Evolutionary conservation across 1,284 basidiomycete species (phyloP), one percentile per base, ranked within the genome.

Genomic region (Moesziomyces globuligerus): DNA sequence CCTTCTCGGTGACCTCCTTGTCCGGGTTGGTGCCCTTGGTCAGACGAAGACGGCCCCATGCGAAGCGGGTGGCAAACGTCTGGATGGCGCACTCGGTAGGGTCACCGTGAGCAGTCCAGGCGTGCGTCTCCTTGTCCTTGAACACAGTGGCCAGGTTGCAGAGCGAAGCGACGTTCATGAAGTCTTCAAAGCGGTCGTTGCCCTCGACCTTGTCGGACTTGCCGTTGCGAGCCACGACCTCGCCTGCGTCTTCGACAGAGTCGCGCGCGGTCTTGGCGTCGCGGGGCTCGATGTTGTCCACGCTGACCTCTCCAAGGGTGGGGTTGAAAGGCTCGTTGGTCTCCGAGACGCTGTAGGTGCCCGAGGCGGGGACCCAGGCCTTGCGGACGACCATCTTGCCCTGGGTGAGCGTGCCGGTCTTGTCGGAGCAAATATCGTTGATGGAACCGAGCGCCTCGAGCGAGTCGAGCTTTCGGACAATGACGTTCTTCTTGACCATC

Each of bases 71-170:
- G 0, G 87, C 87, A 51, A 88, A 87, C 7, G 89, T 88, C 79
- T 89, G 88, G 7, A 90, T 85, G 0, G 88, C 88, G 45, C 82
- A 81, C 53, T 85, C 84, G 17, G 90, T 90, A 1, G 89, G 88
- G 72, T 90, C 89, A 26, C 90, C 90, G 42, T 87, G 87, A 0
- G 88, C 87, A 37, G 87, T 86, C 89, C 89, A 90, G 7, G 69
- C 67, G 45, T 68, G 61, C 2, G 64, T 70, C 48, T 80, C 79
- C 60, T 80, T 72, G 51, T 80, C 79, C 52, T 81, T 64, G 64
- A 81, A 76, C 5, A 81, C 80, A 7, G 69, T 77, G 40, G 80
- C 80, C n/a, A 78, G 65, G 54, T 81, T 81, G 72, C 80, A 81
- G 47, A 81, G 76, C 39, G 80, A 79, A 15, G 79, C 75, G 36